Evolutionary conservation across 495 filamentous ascomycete genomes (phyloP), one percentile per base, ranked within the genome.

Genomic region (Annulohypoxylon moriforme): DNA sequence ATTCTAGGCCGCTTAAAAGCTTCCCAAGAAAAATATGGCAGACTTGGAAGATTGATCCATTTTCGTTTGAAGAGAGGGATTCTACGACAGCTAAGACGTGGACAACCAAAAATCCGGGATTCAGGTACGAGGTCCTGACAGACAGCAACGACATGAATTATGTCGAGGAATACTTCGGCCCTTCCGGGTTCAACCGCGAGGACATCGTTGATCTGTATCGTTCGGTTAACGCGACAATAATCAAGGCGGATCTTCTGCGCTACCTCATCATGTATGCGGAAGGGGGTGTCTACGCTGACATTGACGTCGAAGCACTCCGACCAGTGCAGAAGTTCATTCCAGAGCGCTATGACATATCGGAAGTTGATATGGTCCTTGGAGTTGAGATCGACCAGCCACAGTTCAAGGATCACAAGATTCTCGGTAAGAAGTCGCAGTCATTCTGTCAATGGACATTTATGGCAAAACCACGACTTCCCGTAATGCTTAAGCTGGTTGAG

Each of bases 381-480:
- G 82, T 91, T 18, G 87, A 91, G 77, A 89, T 90, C 60, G 89
- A 91, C 75, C 83, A 89, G 77, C 87, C 88, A 25, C 82, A 86
- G 18, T 90, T 85, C 78, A 76, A 78, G 42, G 81, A 90, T 75
- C 87, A 90, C 77, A 78, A 84, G 31, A 88, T 91, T 64, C 84
- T 90, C 11, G 89, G 89, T 25, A 80, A 81, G 52, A 90, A 90
- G 73, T 89, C 83, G 14, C 76, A 81, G 22, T 89, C 87, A 14
- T 91, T 91, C 71, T 91, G 88, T 78, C 89, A 91, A 73, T 92
- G 89, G 89, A 91, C 89, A 9, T 89, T 91, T 65, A 86, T 88
- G 80, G 85, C 84, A 78, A 89, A 88, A 75, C 86, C 88, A 4
- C 81, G 84, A 61, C 84, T 86, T 25, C 88, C 87, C 33, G 85